Evolutionary conservation across 2,329 filamentous ascomycete genomes (phyloP), one percentile per base, ranked within the genome.

Genomic region (Magnaporthiopsis incrustans): DNA sequence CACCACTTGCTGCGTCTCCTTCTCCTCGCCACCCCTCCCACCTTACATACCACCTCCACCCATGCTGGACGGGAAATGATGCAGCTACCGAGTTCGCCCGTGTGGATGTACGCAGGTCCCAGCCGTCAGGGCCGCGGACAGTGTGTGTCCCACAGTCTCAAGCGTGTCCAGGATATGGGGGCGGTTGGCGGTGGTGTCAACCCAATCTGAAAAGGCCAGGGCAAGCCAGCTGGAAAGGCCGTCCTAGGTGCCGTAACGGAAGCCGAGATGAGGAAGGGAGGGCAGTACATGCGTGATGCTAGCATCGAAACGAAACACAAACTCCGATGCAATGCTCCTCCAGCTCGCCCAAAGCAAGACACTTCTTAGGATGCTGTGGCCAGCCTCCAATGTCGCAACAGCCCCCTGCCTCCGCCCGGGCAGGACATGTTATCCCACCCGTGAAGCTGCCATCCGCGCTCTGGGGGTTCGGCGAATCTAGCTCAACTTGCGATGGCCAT

Each of bases 211-310:
- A 57, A 38, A 60, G 27, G 58, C 18, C 58, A 57, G 15, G 59
- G 44, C 44, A 56, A 58, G 27, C 50, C 60, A 59, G 44, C 44
- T 53, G 44, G 44, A 53, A 53, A 22, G 5, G 22, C n/a, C 44
- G 22, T 53, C 61, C 65, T 66, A 66, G 57, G 10, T 59, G 32
- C 22, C 44, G 53, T 62, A 67, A 64, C 66, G 66, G 67, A 44
- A 66, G 67, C 64, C 66, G 67, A 68, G 66, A 68, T 64, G 66
- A 61, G 53, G 64, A 63, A 64, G 66, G 53, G 58, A 56, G 35
- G n/a, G n/a, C 15, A n/a, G 26, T 22, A 35, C 57, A 58, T 11
- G 58, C 12, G 30, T 32, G 33, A n/a, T 25, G 38, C 25, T n/a
- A 30, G 33, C 26, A 62, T 61, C 61, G 63, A 64, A 64, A 64